phyloP scores from a whole-genome alignment of 306 rosid species.

The Psophocarpus tetragonolobus region DNA sequence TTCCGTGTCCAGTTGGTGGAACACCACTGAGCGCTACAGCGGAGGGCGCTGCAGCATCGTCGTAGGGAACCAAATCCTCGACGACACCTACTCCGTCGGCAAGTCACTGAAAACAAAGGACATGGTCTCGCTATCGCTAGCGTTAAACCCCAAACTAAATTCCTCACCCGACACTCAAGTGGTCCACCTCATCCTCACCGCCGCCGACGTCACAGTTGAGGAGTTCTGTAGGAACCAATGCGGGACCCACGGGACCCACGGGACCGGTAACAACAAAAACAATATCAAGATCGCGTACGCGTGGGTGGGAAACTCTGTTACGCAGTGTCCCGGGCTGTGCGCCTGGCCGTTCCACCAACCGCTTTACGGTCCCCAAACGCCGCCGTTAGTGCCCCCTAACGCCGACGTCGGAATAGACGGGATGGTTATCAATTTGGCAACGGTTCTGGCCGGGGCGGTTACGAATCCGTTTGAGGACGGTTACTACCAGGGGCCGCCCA shows the following conservation, averaged over 20 bases:
- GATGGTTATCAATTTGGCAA: conserved; percentile 29
- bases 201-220: conserved; percentile 29
- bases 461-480: conserved; percentile 36
- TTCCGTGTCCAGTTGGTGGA: conserved; percentile 33
- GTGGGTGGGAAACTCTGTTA: background rate
- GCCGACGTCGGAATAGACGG: background rate
- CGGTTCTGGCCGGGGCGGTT: conserved; percentile 29
- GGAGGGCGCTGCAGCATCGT: conserved; percentile 15
- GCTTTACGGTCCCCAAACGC: background rate
- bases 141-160: background rate
- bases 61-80: conserved; percentile 32
- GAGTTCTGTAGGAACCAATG: conserved; percentile 33
- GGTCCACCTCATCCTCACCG: conserved; percentile 22
- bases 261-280: background rate
- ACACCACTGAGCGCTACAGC: conserved; percentile 11
- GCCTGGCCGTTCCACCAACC: conserved; percentile 20
- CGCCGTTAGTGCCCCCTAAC: background rate
- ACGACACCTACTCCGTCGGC: conserved; percentile 21
- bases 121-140: background rate
- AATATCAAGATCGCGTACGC: background rate
- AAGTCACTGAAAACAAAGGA: conserved; percentile 9
- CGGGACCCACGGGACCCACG: conserved; percentile 38
- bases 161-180: background rate
- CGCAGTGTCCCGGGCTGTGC: conserved; percentile 7
- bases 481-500: conserved; percentile 25